Conservation (phyloP, 192 early-diverging fungal species). For the Coemansia guatemalensis region DNA sequence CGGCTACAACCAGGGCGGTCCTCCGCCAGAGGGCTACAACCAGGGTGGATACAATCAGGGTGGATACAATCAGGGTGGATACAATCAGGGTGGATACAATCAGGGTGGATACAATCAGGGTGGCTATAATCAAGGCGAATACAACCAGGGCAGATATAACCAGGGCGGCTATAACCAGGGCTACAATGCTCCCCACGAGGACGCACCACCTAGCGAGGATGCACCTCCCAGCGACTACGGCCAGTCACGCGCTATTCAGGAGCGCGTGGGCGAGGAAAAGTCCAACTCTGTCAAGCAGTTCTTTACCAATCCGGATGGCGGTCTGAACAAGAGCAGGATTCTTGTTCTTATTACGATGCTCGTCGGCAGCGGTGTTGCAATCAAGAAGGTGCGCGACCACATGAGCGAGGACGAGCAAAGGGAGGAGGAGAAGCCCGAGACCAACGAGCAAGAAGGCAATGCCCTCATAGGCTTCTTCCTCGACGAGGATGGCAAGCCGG, state of each 20-base stretch:
- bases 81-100: too few species aligned
- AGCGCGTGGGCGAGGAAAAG: constrained; percentile 4
- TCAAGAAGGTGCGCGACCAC: constrained; percentile 19
- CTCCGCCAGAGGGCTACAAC: too few species aligned
- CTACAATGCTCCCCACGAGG: not conserved
- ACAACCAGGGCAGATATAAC: constrained; percentile 1
- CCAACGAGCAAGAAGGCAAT: not conserved
- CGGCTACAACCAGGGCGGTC: constrained; percentile 8
- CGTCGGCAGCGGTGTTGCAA: constrained; percentile 12
- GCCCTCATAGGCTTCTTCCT: too few species aligned
- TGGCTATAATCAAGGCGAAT: constrained; percentile 3
- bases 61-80: constrained; percentile 1
- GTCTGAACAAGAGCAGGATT: constrained; percentile 6
- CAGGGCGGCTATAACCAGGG: constrained; percentile 5
- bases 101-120: constrained; percentile 8
- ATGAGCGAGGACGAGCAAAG: constrained; percentile 11
- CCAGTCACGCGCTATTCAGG: not conserved
- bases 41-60: not conserved
- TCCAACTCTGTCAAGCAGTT: constrained; percentile 9
- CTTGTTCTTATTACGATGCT: constrained; percentile 6
- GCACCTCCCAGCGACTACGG: not conserved
- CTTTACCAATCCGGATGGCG: constrained; percentile 17
- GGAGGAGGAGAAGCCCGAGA: constrained; percentile 9
- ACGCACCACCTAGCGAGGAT: not conserved
- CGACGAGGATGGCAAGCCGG: too few species aligned